phyloP scores from a whole-genome alignment of 2,329 filamentous ascomycete species.

The Hymenoscyphus occultus region DNA sequence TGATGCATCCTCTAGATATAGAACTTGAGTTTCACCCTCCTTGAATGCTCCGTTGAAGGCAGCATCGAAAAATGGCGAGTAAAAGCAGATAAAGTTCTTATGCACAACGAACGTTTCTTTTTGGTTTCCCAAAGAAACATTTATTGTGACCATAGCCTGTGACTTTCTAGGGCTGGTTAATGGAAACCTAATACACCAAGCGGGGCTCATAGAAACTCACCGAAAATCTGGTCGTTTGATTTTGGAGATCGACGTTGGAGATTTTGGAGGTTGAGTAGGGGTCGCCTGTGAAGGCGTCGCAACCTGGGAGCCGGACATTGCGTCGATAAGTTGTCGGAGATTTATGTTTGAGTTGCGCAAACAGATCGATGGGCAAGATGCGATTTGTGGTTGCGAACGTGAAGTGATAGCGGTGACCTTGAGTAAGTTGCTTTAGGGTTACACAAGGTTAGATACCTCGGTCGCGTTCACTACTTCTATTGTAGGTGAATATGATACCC shows the following conservation, averaged over 20 bases:
- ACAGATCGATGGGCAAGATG: no score
- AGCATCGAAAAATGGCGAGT: conserved; percentile 19
- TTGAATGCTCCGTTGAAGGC: conserved; percentile 10
- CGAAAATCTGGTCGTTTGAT: neutral
- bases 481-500: no score
- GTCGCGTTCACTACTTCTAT: no score
- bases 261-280: neutral
- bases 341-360: no score
- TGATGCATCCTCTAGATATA: neutral
- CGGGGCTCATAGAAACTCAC: neutral
- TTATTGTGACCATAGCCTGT: neutral
- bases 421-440: no score
- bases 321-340: no score
- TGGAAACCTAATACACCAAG: neutral
- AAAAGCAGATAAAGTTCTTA: conserved; percentile 15
- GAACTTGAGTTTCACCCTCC: conserved; percentile 4
- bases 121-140: neutral
- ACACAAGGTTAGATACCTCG: no score
- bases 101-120: neutral
- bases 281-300: no score
- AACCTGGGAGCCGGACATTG: no score
- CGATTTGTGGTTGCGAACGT: no score
- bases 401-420: no score
- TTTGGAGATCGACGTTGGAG: neutral
- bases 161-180: neutral